Evolutionary conservation across 2,329 filamentous ascomycete species (phyloP).

Genomic region (Pestalotiopsis fici): DNA sequence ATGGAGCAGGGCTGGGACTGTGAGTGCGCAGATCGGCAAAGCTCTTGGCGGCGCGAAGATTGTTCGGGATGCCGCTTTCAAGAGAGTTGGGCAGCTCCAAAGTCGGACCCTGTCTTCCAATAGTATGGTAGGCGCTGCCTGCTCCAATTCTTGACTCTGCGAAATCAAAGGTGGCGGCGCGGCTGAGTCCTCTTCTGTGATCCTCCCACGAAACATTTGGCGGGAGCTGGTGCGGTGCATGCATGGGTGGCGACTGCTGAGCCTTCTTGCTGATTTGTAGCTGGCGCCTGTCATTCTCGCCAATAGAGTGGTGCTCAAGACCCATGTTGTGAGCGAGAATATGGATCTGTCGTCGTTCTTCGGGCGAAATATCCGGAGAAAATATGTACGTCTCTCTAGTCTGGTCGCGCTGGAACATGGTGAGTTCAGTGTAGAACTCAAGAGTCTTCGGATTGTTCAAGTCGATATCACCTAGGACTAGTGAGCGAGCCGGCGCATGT

Average conservation of each 20-base stretch:
- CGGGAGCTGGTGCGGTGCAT: constrained; percentile 56
- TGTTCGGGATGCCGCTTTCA: constrained; percentile 67
- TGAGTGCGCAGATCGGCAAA: constrained; percentile 95
- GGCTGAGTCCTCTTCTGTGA: constrained; percentile 81
- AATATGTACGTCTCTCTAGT: constrained; percentile 82
- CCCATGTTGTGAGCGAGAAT: constrained; percentile 95
- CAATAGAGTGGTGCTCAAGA: constrained; percentile 86
- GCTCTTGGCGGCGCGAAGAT: constrained; percentile 90
- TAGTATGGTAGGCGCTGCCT: constrained; percentile 68
- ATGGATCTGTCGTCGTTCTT: constrained; percentile 87
- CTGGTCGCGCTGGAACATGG: constrained; percentile 83
- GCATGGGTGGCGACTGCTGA: constrained; percentile 52
- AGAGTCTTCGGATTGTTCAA: constrained; percentile 88
- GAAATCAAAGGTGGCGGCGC: constrained; percentile 97
- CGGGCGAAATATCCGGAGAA: constrained; percentile 75
- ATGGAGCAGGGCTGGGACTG: constrained; percentile 89
- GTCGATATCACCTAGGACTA: constrained; percentile 66
- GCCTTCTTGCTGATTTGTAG: constrained; percentile 82
- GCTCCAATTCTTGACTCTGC: constrained; percentile 68
- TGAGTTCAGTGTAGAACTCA: constrained; percentile 85
- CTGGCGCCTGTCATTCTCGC: constrained; percentile 83
- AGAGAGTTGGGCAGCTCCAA: constrained; percentile 85
- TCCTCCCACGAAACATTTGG: constrained; percentile 72
- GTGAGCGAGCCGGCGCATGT: constrained; percentile 13
- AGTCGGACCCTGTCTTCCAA: constrained; percentile 82